Conservation (phyloP, 768 basidiomycete species). For the Rubroboletus pulcherrimus region DNA sequence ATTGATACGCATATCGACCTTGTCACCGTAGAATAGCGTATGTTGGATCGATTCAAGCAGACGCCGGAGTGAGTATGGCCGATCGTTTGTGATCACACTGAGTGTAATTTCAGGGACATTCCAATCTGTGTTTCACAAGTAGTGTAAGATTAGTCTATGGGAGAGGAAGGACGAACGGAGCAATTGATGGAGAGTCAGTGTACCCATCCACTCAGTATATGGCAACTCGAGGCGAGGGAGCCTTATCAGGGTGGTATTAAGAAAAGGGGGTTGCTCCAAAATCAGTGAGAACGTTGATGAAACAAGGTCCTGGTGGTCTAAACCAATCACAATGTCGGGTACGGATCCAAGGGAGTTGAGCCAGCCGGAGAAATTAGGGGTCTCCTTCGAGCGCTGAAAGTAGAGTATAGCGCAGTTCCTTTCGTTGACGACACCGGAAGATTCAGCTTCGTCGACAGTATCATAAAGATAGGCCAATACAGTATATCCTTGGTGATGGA, state of each 20-base stretch:
- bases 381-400: constrained; percentile 12
- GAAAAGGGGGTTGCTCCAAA: constrained; percentile 20
- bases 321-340: constrained; percentile 34
- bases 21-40: constrained; percentile 67
- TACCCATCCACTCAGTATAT: constrained; percentile 59
- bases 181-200: constrained; percentile 51
- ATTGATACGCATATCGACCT: constrained; percentile 60
- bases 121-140: constrained; percentile 55
- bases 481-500: constrained; percentile 30
- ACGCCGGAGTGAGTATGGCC: constrained; percentile 66
- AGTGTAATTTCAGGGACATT: constrained; percentile 64
- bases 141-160: not conserved
- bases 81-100: constrained; percentile 72
- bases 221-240: constrained; percentile 48
- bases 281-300: constrained; percentile 20
- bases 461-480: constrained; percentile 33
- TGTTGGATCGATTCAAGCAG: constrained; percentile 57
- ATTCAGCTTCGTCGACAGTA: not conserved
- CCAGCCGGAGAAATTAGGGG: constrained; percentile 28
- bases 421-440: constrained; percentile 4
- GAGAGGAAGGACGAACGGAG: constrained; percentile 17
- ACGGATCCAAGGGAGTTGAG: constrained; percentile 22
- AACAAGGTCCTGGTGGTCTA: constrained; percentile 29
- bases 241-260: constrained; percentile 36
- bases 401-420: constrained; percentile 18